Base-by-base conservation (phyloP, 73 alveolate genomes). In the Effrenium voratum region DNA sequence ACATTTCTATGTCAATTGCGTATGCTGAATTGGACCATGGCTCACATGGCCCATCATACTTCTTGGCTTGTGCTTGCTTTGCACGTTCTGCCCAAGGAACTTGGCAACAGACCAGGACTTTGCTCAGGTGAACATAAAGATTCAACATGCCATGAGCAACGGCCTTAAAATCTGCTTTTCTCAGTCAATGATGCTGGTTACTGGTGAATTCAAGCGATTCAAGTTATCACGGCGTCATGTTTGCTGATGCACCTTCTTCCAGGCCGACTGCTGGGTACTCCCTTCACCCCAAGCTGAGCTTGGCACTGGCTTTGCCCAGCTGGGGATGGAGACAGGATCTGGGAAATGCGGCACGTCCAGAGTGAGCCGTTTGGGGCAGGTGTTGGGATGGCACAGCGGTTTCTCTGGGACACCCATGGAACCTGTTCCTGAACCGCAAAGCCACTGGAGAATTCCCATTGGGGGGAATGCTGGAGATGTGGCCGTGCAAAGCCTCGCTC, bases 201-300 rank as follows among this genome's bases (percentile, higher is more conserved):
- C 81, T n/a, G n/a, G n/a, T n/a, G 36, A 2, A 2, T 34, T 10
- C 40, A 1, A 32, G 26, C n/a, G 26, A 34, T 10, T 30, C 10
- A 8, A 10, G 43, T 24, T 63, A 6, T 63, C 44, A 22, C 19
- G 76, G 8, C 19, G 30, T 63, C 76, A 22, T 22, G 32, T 70
- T 34, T 70, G 82, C 30, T 70, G 10, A 6, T 70, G 49, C 40
- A 16, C 60, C 3, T 16, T 16, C 22, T 79, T 75, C 32, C 55
- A 90, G 97, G 97, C 55, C 97, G 83, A 16, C 76, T 90, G 52
- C 50, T 90, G 97, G 97, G 88, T 73, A 90, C 97, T 8, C 80
- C 80, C 13, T 60, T 90, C 73, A 70, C 97, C 34, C 88, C 97
- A n/a, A 90, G 97, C 36, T 90, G 28, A n/a, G n/a, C n/a, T n/a